phyloP scores from a whole-genome alignment of 768 basidiomycete species.

The Clathrus columnatus region DNA sequence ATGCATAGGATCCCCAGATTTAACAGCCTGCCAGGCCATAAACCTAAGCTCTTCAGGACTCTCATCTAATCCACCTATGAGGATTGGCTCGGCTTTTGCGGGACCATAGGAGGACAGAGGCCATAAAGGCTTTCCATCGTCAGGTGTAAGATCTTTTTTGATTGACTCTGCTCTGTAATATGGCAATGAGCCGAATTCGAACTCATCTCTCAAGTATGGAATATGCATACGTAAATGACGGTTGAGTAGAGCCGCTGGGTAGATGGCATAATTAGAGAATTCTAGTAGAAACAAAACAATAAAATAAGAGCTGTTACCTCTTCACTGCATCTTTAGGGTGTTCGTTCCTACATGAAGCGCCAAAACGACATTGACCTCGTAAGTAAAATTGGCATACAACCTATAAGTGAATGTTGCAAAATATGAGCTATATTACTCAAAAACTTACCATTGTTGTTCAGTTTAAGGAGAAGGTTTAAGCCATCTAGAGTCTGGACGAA shows the following conservation, averaged over 20 bases:
- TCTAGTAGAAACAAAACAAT: constrained; percentile 33
- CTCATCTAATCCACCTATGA: constrained; percentile 61
- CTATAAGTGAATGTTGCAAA: constrained; percentile 31
- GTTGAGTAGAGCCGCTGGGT: constrained; percentile 15
- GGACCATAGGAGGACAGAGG: constrained; percentile 73
- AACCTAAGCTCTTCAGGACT: constrained; percentile 73
- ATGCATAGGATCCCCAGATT: constrained; percentile 37
- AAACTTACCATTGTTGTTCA: neutral
- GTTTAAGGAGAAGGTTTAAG: no score
- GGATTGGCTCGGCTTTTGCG: constrained; percentile 59
- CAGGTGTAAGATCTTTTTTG: constrained; percentile 47
- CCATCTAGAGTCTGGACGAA: neutral
- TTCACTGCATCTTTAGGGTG: constrained; percentile 36
- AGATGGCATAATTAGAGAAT: constrained; percentile 8
- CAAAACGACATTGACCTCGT: constrained; percentile 59
- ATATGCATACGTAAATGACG: constrained; percentile 34
- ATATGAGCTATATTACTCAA: neutral
- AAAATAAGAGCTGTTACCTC: constrained; percentile 34
- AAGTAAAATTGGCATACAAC: constrained; percentile 53
- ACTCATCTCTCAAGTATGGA: neutral
- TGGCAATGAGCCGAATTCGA: neutral
- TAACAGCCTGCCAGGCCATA: constrained; percentile 48
- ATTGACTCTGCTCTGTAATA: constrained; percentile 52
- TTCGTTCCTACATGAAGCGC: constrained; percentile 55
- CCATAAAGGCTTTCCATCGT: constrained; percentile 67